Percentiles rank a stretch among this genome's conserved stretches.
Evolutionary conservation across 495 filamentous ascomycete genomes (phyloP).

Genomic region (Aspergillus sclerotiicarbonarius): DNA sequence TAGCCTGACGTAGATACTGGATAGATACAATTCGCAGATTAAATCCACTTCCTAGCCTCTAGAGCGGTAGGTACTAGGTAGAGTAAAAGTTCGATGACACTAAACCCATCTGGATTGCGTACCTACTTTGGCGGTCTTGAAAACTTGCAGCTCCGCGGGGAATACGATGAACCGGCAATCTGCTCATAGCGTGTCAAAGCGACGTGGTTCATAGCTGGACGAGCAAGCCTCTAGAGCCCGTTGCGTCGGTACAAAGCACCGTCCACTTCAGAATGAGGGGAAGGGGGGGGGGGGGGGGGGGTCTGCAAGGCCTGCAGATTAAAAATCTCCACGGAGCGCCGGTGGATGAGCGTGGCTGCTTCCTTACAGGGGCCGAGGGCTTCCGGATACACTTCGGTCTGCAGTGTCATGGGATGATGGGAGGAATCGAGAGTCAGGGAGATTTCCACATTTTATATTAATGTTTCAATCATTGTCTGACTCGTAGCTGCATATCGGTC

Average conservation of each 20-base stretch:
- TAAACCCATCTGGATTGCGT: not conserved
- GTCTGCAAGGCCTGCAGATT: conserved; percentile 13
- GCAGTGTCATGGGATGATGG: not conserved
- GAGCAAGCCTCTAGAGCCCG: not conserved
- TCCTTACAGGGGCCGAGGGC: not conserved
- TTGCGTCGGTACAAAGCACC: not conserved
- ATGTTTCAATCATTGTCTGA: not conserved
- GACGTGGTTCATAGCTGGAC: not conserved
- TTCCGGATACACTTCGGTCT: not conserved
- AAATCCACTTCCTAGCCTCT: not conserved
- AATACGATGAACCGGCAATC: not conserved
- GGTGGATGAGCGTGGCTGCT: conserved; percentile 2
- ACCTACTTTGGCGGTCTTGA: not conserved
- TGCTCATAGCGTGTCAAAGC: not conserved
- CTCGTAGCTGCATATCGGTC: conserved; percentile 4
- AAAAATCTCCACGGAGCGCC: conserved; percentile 13
- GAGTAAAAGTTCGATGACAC: conserved; percentile 1
- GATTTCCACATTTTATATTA: not conserved
- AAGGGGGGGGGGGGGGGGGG: too few species aligned
- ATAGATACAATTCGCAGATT: not conserved
- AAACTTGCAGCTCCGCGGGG: conserved; percentile 8
- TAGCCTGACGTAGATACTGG: not conserved
- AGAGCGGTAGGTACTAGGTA: too few species aligned
- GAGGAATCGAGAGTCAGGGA: not conserved
- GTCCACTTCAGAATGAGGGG: not conserved